Base-by-base conservation (phyloP, 805 yeast genomes). In the Metschnikowia henanensis region DNA sequence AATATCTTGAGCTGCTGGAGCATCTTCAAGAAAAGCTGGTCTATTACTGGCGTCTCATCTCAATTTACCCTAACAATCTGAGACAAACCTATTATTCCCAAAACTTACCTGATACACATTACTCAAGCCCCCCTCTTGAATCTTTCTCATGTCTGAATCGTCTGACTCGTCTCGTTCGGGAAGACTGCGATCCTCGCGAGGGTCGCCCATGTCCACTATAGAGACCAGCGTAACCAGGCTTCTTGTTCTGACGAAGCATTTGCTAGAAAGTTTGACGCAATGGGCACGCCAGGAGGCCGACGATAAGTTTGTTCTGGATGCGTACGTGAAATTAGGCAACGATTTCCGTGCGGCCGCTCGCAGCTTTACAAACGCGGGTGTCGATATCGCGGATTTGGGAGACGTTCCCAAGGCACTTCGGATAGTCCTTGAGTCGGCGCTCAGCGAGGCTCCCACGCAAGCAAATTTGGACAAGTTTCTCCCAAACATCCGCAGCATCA, bases 311-410 rank as follows among this genome's bases (percentile, higher is more conserved):
- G 97, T 94, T 2, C 88, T 96, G 2, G 88, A 90, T 56, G 86
- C 90, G 3, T 94, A 89, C 61, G 99, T 94, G 13, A 84, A 81
- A 51, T 75, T 94, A 22, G 99, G 99, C 0, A 94, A 91, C 58
- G 97, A 92, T 63, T 94, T 90, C 72, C 83, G 92, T 53, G 80
- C 87, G 3, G 87, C 95, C 0, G 81, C 91, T 18, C 76, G 88
- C 47, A 87, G 95, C 3, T 91, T 92, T 61, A 68, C 81, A 5
- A 75, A 75, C 43, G 84, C 88, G 3, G 95, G 95, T 0, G 81
- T 94, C 4, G 91, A 86, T 52, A 84, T 85, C 13, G 70, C 83
- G 10, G 96, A 89, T 59, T 68, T 94, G 21, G 94, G 96, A 1
- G 96, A 92, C 58, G 96, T 94, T 1, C 98, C 99, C 0, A 83